Evolutionary conservation across 345 rosid genomes (phyloP), one percentile per base, ranked within the genome.

Genomic region (Sonneratia alba): DNA sequence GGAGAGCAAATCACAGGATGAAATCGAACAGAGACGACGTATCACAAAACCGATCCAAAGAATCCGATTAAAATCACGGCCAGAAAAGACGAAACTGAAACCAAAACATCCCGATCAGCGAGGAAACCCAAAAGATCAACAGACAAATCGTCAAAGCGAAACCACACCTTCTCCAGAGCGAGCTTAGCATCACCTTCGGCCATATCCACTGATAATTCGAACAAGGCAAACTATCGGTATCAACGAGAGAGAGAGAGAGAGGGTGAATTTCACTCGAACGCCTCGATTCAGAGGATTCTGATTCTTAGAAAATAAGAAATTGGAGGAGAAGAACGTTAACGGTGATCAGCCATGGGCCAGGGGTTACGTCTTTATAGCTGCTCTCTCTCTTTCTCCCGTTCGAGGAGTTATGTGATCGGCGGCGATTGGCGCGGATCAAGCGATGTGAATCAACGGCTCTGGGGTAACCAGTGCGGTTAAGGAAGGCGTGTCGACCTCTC

Each of bases 101-200:
- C 45, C 8, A 14, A 34, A 74, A 68, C 72, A 27, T 61, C 66
- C 63, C 9, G 12, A 57, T n/a, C 34, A 13, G 63, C 34, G 63
- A 24, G 1, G 21, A 9, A 57, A 16, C 2, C 9, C 32, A 13
- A 34, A 3, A 24, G 70, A 66, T 6, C 24, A 65, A 36, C 11
- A 22, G 40, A 21, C 32, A 34, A 3, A 53, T 0, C 56, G 47
- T 0, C 51, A 37, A 0, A 12, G 51, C 0, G 6, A 37, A 38
- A 21, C 18, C 67, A 19, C 42, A 82, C 81, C 79, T 70, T 59
- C 61, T 70, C 77, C 22, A 64, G 83, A 71, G 65, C 36, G 65
- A 14, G 8, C 10, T 75, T 37, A 36, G 55, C 61, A 70, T 76
- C 73, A 42, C 47, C 73, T 61, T 79, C 83, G 0, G 81, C 78